Conservation (phyloP, 164 flowering plant species). For the Amborella trichopoda region DNA sequence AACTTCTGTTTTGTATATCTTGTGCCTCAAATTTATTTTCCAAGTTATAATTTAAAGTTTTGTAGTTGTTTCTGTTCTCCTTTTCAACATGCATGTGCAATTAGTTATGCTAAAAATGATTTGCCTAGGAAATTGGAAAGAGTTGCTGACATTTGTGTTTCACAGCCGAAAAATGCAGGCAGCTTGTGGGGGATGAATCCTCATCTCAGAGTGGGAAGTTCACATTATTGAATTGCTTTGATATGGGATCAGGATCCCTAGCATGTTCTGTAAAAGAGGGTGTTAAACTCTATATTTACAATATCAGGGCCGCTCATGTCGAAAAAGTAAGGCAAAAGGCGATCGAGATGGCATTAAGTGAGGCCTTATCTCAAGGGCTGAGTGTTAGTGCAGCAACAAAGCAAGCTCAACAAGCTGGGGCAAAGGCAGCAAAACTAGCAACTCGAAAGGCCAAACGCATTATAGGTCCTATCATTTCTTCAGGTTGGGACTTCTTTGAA, state of each 20-base stretch:
- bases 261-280: slow-evolving; percentile 30
- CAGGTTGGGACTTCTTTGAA: slow-evolving; percentile 96
- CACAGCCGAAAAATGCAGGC: slow-evolving; percentile 84
- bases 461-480: slow-evolving; percentile 75
- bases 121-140: too few species aligned
- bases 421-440: slow-evolving; percentile 80
- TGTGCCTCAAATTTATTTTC: too few species aligned
- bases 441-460: slow-evolving; percentile 67
- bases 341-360: slow-evolving; percentile 52
- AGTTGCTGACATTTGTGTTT: slow-evolving; percentile 5
- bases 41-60: too few species aligned
- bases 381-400: slow-evolving; percentile 57
- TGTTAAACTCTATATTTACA: slow-evolving; percentile 48
- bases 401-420: slow-evolving; percentile 68
- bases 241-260: slow-evolving; percentile 29
- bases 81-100: too few species aligned
- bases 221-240: slow-evolving; percentile 44
- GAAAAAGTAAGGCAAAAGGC: slow-evolving; percentile 53
- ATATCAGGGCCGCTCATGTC: slow-evolving; percentile 58
- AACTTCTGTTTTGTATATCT: too few species aligned
- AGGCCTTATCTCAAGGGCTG: slow-evolving; percentile 64
- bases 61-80: too few species aligned
- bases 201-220: slow-evolving; percentile 87
- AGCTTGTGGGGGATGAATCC: slow-evolving; percentile 63
- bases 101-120: too few species aligned